A percentile compares a stretch with the other conserved stretches of the same genome.
Evolutionary conservation across 352 stramenopile genomes (phyloP).

Genomic region (Poterioochromonas sp.): DNA sequence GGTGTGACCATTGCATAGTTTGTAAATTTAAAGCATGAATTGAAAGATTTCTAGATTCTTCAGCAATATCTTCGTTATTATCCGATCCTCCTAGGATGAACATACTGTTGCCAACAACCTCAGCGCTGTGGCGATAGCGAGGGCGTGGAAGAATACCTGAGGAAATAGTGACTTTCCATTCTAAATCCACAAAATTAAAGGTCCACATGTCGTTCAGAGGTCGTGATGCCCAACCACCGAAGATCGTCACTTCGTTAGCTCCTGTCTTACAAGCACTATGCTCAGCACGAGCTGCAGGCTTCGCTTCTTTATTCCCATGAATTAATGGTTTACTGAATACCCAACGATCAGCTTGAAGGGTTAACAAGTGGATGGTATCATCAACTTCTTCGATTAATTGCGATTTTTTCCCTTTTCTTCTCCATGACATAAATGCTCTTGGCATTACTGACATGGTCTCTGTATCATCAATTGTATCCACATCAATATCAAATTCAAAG

Average conservation of each 20-base stretch:
- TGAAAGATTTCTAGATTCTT: neutral
- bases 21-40: neutral
- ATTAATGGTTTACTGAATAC: slow-evolving; percentile 17
- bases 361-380: slow-evolving; percentile 11
- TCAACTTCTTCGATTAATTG: neutral
- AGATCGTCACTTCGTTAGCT: slow-evolving; percentile 22
- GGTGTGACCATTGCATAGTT: slow-evolving; percentile 18
- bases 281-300: neutral
- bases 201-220: slow-evolving; percentile 19
- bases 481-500: slow-evolving; percentile 14
- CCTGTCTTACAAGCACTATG: slow-evolving; percentile 12
- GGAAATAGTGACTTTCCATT: neutral
- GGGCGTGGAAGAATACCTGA: slow-evolving; percentile 20
- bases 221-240: neutral
- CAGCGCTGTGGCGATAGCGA: neutral
- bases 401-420: slow-evolving; percentile 8
- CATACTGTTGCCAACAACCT: slow-evolving; percentile 19
- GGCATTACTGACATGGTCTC: neutral
- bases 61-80: slow-evolving; percentile 16
- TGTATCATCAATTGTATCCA: neutral
- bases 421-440: neutral
- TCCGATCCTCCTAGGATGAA: slow-evolving; percentile 14
- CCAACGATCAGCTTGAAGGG: neutral
- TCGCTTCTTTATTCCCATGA: neutral
- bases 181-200: slow-evolving; percentile 22